Base-by-base conservation (phyloP, 2,329 filamentous ascomycete genomes). In the Colletotrichum sp. region DNA sequence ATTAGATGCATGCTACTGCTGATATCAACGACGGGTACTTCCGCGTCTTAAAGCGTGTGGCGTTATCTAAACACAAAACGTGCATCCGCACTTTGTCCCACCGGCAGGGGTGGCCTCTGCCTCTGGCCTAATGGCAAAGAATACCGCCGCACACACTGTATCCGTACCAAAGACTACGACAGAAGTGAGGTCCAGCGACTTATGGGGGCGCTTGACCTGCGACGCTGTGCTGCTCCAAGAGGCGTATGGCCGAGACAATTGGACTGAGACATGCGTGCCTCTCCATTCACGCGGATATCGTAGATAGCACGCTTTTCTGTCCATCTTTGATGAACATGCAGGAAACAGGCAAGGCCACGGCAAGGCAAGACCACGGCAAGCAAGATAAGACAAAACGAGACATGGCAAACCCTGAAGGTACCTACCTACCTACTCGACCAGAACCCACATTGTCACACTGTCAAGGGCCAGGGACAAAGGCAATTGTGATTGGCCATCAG, bases 341-440 rank as follows among this genome's bases (percentile, higher is more conserved):
- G 71, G 28, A 52, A 71, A 30, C 67, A 71, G 60, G 52, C 52
- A 56, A 39, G 48, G 32, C 65, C 9, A 64, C 30, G 25, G 32
- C 22, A n/a, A 32, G 43, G 22, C 16, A 15, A 36, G 34, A 5
- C 30, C 12, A 32, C 22, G 30, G 30, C 30, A 36, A 15, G 36
- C 48, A 74, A 74, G 67, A 71, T 48, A 70, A 70, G 18, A 61
- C 55, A 60, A 61, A 66, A 74, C 68, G 48, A 74, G 52, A 65
- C 67, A 32, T 34, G 32, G 71, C 32, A 60, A 32, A 36, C 36
- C 6, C 16, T 15, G 22, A 13, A n/a, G 55, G 39, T 6, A 43
- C 28, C 56, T 39, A 25, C 22, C 22, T 56, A 34, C 13, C 13
- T 32, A 13, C 27, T n/a, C 58, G 18, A 30, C 58, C 16, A 12